Evolutionary conservation across 192 early-diverging fungal genomes (phyloP), one percentile per base, ranked within the genome.

Genomic region (Coemansia aciculifera): DNA sequence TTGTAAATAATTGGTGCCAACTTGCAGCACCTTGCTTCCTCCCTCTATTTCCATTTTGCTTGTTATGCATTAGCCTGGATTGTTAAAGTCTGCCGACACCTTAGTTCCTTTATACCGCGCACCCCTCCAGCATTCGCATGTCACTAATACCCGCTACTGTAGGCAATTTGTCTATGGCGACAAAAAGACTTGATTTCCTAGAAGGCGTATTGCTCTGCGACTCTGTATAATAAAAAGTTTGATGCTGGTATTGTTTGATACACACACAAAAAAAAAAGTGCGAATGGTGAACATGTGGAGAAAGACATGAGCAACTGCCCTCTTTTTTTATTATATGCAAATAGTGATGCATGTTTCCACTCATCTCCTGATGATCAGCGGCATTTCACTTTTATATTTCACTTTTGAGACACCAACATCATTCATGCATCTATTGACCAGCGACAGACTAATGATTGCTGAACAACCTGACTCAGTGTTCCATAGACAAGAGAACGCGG

Each of bases 351-450:
- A 32, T 31, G 12, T 57, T 34, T 32, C 15, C 27, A 15, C 27
- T 8, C 54, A 12, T 17, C 54, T 34, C 23, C 54, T 57, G 29
- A 29, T 34, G 54, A 57, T 15, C 54, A 57, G 54, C 29, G 19
- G 54, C 31, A 57, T 57, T 57, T 57, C 54, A 57, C 15, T n/a
- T 48, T 48, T 21, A 21, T 19, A 57, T 57, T 57, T 57, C 54
- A 57, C 12, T 52, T 12, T n/a, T 31, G 15, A 17, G 54, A 32
- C 54, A 57, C 32, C 31, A 12, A 52, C 24, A 57, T 57, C 15
- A 17, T 11, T 23, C 44, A 21, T 29, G 24, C 19, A 49, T 23
- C 42, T 23, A 29, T 12, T 52, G 51, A 3, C 51, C 51, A 52
- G 23, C 11, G 51, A 52, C 12, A 32, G 11, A 31, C 27, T 34